Evolutionary conservation across 1,139 yeast species (phyloP), one percentile per base, ranked within the genome.

Genomic region (Pneumocystis wakefieldiae): DNA sequence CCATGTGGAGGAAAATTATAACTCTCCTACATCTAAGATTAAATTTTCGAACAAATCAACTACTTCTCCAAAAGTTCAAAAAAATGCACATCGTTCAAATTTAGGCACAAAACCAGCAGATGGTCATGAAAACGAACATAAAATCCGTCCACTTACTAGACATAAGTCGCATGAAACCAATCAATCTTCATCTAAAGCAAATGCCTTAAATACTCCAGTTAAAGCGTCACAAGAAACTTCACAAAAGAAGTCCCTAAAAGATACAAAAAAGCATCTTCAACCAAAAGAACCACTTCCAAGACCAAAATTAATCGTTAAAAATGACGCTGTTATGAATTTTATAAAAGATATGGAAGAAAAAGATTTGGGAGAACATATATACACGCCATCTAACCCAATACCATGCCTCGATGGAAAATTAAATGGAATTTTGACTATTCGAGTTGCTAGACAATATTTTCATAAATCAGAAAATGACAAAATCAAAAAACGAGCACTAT

Each of bases 401-500:
- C 55, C 55, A 3, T 8, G 55, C 12, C 32, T 48, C 24, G 55
- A 48, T 12, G 55, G 55, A 15, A 48, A 48, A 24, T 19, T 48
- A 6, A 48, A 48, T 12, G 55, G 55, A 8, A 24, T 48, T n/a
- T 24, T 48, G 8, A 48, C 55, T 24, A 12, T 48, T 24, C 32
- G 55, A 2, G 24, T 48, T 24, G 55, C 55, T 24, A 48, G 28
- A 24, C 55, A 48, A 19, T 48, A 48, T 19, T 48, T 48, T 24
- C 28, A 48, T 48, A 48, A 48, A 24, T 48, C 55, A 14, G 55
- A 63, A 35, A 63, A 63, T 41, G 38, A 59, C n/a, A 60, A 61
- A 5, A 48, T 63, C 15, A 41, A 55, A 19, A 53, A 36, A 71
- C 76, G 95, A 58, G 81, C 82, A 64, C 71, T 90, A 1, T 92